Evolutionary conservation across 2,329 filamentous ascomycete species (phyloP), one percentile per base, ranked within the genome.

Genomic region (Acrocalymma vagum): DNA sequence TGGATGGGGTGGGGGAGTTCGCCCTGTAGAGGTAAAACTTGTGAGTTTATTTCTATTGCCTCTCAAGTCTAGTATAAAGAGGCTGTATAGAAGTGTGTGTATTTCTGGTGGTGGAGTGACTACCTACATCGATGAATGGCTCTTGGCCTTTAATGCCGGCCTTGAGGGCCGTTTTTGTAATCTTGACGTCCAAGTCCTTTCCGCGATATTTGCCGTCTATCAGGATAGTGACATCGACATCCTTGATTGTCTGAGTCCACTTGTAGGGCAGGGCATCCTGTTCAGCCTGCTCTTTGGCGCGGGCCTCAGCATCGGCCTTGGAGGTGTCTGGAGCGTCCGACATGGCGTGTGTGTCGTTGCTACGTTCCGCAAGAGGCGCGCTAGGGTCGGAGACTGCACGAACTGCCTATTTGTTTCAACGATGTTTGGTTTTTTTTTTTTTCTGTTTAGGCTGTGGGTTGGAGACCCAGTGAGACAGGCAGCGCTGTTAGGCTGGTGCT

Each of bases 181-280:
- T 81, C 41, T 88, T 85, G 41, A 99, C 84, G 42, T 88, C 83
- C 23, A 99, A 74, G 67, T 99, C 94, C 57, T 81, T 83, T 25
- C 85, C 90, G 73, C 95, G 95, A 57, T 93, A 77, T 70, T 92
- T 95, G 16, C 81, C 87, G 0, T 93, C 87, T 1, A 99, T 84
- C 18, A 81, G 77, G 44, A 95, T 80, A 34, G 81, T 86, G 61
- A 97, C 75, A 65, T 96, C 90, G 46, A 96, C 76, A 65, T 97
- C 94, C 57, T 80, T 80, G 68, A 99, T 96, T 16, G 88, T 92
- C 75, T 99, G 94, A 9, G 82, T 88, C 94, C 94, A 99, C 76
- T 95, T 94, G 84, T 99, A 99, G 1, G 94, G 94, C 27, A 99
- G 85, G 16, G 86, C 83, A 27, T 85, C 87, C 77, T 99, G 94